phyloP scores from a whole-genome alignment of 2,329 filamentous ascomycete genomes.

The Monilinia polystroma region DNA sequence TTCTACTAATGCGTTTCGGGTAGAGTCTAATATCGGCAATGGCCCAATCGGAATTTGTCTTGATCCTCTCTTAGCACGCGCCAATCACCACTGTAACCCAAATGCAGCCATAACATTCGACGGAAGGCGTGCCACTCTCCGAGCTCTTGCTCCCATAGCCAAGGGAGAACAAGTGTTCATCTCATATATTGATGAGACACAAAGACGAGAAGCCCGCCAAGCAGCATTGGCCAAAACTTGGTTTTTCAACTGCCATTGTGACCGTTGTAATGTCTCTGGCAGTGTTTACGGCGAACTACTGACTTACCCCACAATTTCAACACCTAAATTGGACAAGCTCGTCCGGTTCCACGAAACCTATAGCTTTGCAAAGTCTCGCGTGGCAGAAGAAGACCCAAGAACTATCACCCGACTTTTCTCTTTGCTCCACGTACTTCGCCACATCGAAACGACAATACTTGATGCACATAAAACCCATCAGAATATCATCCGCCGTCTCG shows the following conservation, averaged over 20 bases:
- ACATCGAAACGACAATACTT: neutral
- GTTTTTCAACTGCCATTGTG: constrained; percentile 21
- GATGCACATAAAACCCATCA: neutral
- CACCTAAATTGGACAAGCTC: constrained; percentile 1
- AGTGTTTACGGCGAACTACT: constrained; percentile 3
- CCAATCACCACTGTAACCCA: constrained; percentile 62
- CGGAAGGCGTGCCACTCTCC: constrained; percentile 51
- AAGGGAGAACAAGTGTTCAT: constrained; percentile 58
- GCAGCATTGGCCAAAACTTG: constrained; percentile 13
- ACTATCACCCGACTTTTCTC: constrained; percentile 16
- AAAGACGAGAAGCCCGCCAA: constrained; percentile 22
- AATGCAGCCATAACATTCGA: constrained; percentile 59
- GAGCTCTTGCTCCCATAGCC: constrained; percentile 50
- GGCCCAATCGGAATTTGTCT: constrained; percentile 56
- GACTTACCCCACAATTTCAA: neutral
- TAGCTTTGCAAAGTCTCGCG: constrained; percentile 5
- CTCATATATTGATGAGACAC: constrained; percentile 56
- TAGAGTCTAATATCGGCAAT: constrained; percentile 51
- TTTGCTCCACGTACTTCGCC: constrained; percentile 16
- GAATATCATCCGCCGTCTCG: constrained; percentile 14
- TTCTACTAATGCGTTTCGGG: constrained; percentile 61
- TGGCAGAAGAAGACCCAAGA: constrained; percentile 8
- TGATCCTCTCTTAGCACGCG: constrained; percentile 51
- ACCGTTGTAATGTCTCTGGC: neutral
- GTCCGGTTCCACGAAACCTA: neutral